Evolutionary conservation across 1,284 basidiomycete genomes (phyloP), one percentile per base, ranked within the genome.

Genomic region (Sporisorium iseilematis-ciliati): DNA sequence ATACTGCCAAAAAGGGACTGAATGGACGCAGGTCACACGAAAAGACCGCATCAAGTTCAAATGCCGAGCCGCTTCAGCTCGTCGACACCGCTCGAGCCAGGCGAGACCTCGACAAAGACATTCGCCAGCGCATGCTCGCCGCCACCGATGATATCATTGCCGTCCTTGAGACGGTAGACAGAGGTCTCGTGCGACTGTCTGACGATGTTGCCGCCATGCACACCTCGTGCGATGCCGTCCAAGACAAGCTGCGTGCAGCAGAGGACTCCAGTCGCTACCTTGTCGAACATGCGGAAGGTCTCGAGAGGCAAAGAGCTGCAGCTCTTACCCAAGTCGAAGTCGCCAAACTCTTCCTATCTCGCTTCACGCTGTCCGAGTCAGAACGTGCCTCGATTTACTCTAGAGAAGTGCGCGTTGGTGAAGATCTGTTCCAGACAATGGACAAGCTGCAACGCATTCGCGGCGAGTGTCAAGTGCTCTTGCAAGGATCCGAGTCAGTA

Each of bases 381-480:
- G 94, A 97, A 80, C 87, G 89, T 2, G 89, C 91, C 41, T 89
- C 91, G 0, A 88, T 99, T 49, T 90, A 90, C 0, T 92, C 92
- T 3, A 88, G 93, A 29, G 92, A 96, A 43, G 89, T 94, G 1
- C 89, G 91, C 2, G 89, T 96, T 14, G 91, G 91, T 0, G 84
- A 88, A 7, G 87, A 88, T 0, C 91, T 98, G 77, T 97, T 97
- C 83, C 87, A 88, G 2, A 92, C 92, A 0, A 93, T 98, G 90
- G 92, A 94, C 86, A 92, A 92, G 82, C 91, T 94, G 0, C 91
- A 93, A 75, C 87, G 87, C 51, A 96, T 98, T 66, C 89, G 94
- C 33, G 88, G 88, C 29, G 94, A 97, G 82, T 96, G 95, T 82
- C 88, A 91, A 40, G 90, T 94, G 2, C 88, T 98, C 7, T 91